Evolutionary conservation across 2,329 filamentous ascomycete genomes (phyloP), one percentile per base, ranked within the genome.

Genomic region (Colletotrichum sp.): DNA sequence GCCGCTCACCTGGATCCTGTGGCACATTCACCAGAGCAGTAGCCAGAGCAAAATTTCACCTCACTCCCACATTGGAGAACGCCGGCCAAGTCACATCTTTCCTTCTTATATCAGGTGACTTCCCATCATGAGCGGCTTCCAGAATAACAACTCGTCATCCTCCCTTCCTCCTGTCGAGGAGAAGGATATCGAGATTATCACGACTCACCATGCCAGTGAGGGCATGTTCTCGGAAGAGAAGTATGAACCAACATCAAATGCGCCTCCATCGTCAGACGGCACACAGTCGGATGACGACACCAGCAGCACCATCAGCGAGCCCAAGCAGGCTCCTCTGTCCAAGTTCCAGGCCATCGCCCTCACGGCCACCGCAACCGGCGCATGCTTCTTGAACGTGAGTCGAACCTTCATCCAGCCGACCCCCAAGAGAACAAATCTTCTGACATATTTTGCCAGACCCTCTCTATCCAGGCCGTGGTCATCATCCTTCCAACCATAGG

Each of bases 401-500:
- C 12, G 2, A 28, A 18, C 13, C 16, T 30, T 13, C 10, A 10
- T 43, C 2, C 24, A 8, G 7, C 34, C 16, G 2, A 64, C 10
- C 26, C n/a, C 16, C 12, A 38, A 32, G 21, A 55, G n/a, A 9
- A 12, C 18, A n/a, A 4, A 30, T 13, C 16, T 34, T 3, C 55
- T 48, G 12, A 69, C 36, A 52, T 76, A 13, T 80, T 32, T 81
- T 63, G 62, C 13, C 73, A 90, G 90, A 91, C 88, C 3, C 84
- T 92, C 63, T 90, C 89, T 3, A 86, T 88, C 4, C 91, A 93
- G 80, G 86, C 89, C 3, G 88, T 91, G 5, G 90, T 93, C 73
- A 92, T 93, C 75, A 89, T 92, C 65, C 84, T 93, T 18, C 92
- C 92, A 0, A 89, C 87, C n/a, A 92, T 93, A 38, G 90, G 90